Percentiles rank a stretch among this genome's conserved stretches.
Conservation (phyloP, 75 land plant species). For the Isoetes taiwanensis region DNA sequence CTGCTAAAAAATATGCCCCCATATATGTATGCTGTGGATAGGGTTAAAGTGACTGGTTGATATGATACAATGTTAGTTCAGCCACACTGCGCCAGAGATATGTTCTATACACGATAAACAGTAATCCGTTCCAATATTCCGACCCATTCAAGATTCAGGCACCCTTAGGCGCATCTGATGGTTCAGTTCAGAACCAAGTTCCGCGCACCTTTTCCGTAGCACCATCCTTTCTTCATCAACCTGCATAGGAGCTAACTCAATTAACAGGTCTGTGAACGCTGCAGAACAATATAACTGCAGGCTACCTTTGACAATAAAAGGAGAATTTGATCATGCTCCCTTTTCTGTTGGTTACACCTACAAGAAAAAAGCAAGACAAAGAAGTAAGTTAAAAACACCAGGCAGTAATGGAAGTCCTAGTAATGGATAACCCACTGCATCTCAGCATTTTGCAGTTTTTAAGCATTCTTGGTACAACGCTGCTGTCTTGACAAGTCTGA, state of each 20-base stretch:
- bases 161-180: slow-evolving; percentile 1
- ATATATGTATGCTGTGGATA: too few relatives aligned
- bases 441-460: slow-evolving; percentile 23
- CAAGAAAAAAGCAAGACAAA: background rate
- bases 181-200: slow-evolving; percentile 12
- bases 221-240: slow-evolving; percentile 27
- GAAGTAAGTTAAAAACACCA: background rate
- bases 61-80: too few relatives aligned
- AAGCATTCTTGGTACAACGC: slow-evolving; percentile 23
- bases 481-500: slow-evolving; percentile 24
- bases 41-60: too few relatives aligned
- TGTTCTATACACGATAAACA: too few relatives aligned
- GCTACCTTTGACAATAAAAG: slow-evolving; percentile 21
- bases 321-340: slow-evolving; percentile 21
- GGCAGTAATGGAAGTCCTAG: background rate
- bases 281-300: too few relatives aligned
- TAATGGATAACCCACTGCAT: slow-evolving; percentile 14
- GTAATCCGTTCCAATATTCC: too few relatives aligned
- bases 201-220: slow-evolving; percentile 19
- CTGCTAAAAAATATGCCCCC: too few relatives aligned
- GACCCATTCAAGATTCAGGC: too few relatives aligned
- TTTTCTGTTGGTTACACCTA: slow-evolving; percentile 18
- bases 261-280: background rate
- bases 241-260: slow-evolving; percentile 4
- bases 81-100: too few relatives aligned